phyloP scores from a whole-genome alignment of 2,329 filamentous ascomycete species.

The Sphaerostilbella broomeana region DNA sequence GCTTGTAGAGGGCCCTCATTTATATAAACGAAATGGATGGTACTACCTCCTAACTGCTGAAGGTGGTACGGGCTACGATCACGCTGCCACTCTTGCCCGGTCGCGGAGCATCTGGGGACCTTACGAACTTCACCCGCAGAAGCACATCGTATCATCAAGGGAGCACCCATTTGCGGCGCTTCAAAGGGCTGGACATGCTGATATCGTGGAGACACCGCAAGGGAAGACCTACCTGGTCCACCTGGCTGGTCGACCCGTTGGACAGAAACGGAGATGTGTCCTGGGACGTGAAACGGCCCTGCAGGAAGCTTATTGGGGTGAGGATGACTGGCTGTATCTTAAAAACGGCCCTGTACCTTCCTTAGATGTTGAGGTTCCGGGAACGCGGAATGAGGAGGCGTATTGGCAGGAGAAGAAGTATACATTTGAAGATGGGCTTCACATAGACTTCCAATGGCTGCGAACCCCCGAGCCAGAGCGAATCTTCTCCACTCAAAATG shows the following conservation, averaged over 20 bases:
- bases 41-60: slow-evolving; percentile 56
- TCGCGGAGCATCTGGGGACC: slow-evolving; percentile 50
- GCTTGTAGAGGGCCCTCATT: slow-evolving; percentile 51
- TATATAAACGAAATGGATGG: slow-evolving; percentile 52
- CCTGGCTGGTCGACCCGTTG: slow-evolving; percentile 44
- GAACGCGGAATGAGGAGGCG: slow-evolving; percentile 35
- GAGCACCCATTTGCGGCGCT: slow-evolving; percentile 42
- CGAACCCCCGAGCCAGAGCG: slow-evolving; percentile 49
- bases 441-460: slow-evolving; percentile 52
- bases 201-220: slow-evolving; percentile 47
- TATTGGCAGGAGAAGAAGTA: slow-evolving; percentile 48
- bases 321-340: slow-evolving; percentile 57
- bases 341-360: slow-evolving; percentile 52
- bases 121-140: slow-evolving; percentile 53
- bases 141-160: slow-evolving; percentile 50
- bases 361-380: slow-evolving; percentile 46
- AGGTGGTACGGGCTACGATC: slow-evolving; percentile 54
- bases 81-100: slow-evolving; percentile 54
- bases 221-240: slow-evolving; percentile 50
- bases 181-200: slow-evolving; percentile 48
- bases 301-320: slow-evolving; percentile 52
- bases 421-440: slow-evolving; percentile 38
- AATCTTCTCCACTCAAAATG: slow-evolving; percentile 37
- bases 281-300: slow-evolving; percentile 51
- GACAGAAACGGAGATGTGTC: slow-evolving; percentile 45